Evolutionary conservation across 371 early-diverging fungal genomes (phyloP), one percentile per base, ranked within the genome.

Genomic region (Syncephalastrum racemosum): DNA sequence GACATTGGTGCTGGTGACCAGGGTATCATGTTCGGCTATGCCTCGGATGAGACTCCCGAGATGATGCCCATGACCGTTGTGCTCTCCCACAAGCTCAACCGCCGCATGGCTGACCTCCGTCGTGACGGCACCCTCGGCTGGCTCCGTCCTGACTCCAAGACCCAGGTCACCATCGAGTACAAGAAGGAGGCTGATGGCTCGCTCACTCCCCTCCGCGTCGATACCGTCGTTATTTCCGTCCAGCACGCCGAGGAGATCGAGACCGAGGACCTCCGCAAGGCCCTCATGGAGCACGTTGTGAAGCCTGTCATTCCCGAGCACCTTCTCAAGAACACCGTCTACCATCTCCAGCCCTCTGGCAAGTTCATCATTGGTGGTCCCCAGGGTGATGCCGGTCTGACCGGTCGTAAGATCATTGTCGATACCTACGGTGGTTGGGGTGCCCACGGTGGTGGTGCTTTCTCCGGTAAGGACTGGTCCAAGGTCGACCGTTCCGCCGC

Each of bases 401-500:
- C 99, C 66, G 99, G 99, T 51, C 96, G 99, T 84, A 99, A 99
- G 91, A 97, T 99, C 73, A 98, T 99, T 71, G 99, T 99, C 73
- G 95, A 94, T 76, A 90, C 94, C 68, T 90, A 90, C 75, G 78
- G 73, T 73, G 99, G 99, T 77, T 96, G 93, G 90, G 98, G 99
- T 79, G 96, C 96, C 63, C 99, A 99, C 88, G 99, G 99, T 80
- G 99, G 99, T 79, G 99, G 99, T 82, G 96, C 98, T 69, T 99
- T 98, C 92, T 93, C 93, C 67, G 99, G 99, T 63, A 99, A 99
- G 90, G 99, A 99, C 86, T 98, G 95, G 93, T 96, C 98, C 86
- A 99, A 99, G 92, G 99, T 99, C 73, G 99, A 99, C 79, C 92
- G 99, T 81, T 97, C 97, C 56, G 99, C 97, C 66, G 99, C 99